A percentile compares a stretch with the other conserved stretches of the same genome.
Evolutionary conservation across 805 yeast genomes (phyloP).

Genomic region (Kazachstania kunashirensis): DNA sequence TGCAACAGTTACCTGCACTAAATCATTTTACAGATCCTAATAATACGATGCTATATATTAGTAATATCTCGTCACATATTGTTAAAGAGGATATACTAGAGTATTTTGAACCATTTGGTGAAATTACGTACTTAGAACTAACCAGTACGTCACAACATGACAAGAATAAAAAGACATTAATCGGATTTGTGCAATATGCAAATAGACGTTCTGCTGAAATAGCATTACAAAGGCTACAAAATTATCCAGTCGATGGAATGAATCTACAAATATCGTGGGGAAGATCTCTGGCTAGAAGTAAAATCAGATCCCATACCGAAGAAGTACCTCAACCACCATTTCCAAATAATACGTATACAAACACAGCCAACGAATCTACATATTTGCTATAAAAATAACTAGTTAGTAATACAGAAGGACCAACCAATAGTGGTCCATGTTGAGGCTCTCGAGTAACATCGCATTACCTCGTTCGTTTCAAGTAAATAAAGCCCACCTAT

Average conservation of each 20-base stretch:
- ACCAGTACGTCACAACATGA: no score
- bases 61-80: slow-evolving; percentile 50
- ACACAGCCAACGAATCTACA: no score
- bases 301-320: slow-evolving; percentile 5
- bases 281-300: no score
- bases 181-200: slow-evolving; percentile 81
- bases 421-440: no score
- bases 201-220: slow-evolving; percentile 74
- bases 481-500: no score
- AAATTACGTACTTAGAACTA: slow-evolving; percentile 57
- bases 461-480: no score
- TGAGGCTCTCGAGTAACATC: no score
- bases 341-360: slow-evolving; percentile 12
- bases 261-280: slow-evolving; percentile 87
- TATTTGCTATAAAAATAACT: no score
- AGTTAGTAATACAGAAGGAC: no score
- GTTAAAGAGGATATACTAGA: slow-evolving; percentile 53
- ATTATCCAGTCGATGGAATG: slow-evolving; percentile 76
- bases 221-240: slow-evolving; percentile 83
- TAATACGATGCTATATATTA: slow-evolving; percentile 67
- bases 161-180: slow-evolving; percentile 63
- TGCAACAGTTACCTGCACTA: slow-evolving; percentile 44
- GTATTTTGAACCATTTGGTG: slow-evolving; percentile 60
- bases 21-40: slow-evolving; percentile 68
- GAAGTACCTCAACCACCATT: slow-evolving; percentile 13